phyloP scores from a whole-genome alignment of 345 rosid species.

The Eucalyptus melliodora region DNA sequence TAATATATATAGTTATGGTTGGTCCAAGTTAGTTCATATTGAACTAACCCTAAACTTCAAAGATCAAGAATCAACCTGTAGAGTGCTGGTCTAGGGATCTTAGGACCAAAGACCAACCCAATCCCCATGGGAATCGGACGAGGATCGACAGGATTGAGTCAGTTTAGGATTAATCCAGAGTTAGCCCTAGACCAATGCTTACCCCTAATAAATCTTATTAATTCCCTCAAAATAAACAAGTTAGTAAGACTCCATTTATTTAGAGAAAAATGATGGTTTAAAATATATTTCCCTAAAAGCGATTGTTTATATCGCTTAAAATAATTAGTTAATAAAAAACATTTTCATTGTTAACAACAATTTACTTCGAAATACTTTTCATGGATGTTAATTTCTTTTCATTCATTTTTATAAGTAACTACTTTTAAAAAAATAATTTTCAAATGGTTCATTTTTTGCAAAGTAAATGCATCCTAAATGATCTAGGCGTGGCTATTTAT shows the following conservation, averaged over 20 bases:
- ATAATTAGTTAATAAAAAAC: background rate
- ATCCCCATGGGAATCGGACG: accelerated
- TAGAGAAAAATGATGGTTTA: background rate
- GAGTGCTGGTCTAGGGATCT: accelerated
- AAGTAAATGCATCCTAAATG: background rate
- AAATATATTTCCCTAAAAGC: no score
- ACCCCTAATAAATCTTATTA: no score
- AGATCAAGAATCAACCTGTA: accelerated
- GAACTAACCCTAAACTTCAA: accelerated
- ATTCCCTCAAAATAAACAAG: background rate
- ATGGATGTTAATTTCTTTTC: accelerated
- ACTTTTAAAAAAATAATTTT: background rate
- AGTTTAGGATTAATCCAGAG: accelerated
- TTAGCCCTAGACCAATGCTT: no score
- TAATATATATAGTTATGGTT: no score
- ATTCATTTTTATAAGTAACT: background rate
- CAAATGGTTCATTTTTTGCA: background rate
- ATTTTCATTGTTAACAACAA: background rate
- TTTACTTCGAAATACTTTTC: background rate
- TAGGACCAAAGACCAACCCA: no score
- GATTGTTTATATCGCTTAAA: background rate
- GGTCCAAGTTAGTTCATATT: accelerated
- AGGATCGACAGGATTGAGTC: accelerated
- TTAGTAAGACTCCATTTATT: background rate
- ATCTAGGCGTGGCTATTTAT: background rate